Base-by-base conservation (phyloP, 495 filamentous ascomycete species). In the Barbatosphaeria neglecta region DNA sequence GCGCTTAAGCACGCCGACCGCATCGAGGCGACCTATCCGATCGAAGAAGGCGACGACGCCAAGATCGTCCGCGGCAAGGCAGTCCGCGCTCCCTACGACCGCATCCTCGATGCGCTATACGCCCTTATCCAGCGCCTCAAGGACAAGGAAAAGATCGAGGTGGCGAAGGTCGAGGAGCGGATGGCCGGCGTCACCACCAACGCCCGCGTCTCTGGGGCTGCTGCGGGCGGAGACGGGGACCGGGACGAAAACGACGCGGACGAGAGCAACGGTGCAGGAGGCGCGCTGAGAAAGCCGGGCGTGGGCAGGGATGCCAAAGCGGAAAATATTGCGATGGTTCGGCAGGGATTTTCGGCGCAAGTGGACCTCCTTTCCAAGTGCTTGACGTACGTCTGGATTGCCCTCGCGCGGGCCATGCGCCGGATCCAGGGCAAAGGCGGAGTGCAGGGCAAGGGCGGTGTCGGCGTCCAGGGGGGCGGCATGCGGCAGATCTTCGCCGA, bases 331-430 rank as follows among this genome's bases (percentile, higher is more conserved):
- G 75, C 84, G 45, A 77, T 78, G 9, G 74, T 94, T 13, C 78
- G 82, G 48, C 76, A 84, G 43, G 79, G 80, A 1, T 82, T 81
- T 53, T 75, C 74, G 6, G 76, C 76, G 4, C 86, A 94, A 52
- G 81, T 81, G 22, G 75, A 80, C 17, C 64, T 84, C 8, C 67
- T 96, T 15, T 85, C 80, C 15, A 82, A 81, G 50, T 85, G 82
- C 0, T 77, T 97, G 41, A 89, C 93, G 0, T 90, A 86, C 57
- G 83, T 83, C 16, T 98, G 92, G 92, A 90, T 98, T 57, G 86
- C 87, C 22, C 70, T 95, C 31, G 93, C 95, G 72, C 82, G 92
- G 40, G 82, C 87, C 15, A 92, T 95, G 80, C 83, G 93, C 39
- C 87, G 92, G 38, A 76, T 98, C 24, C 88, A 96, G 61, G 92